Evolutionary conservation across 1,284 basidiomycete genomes (phyloP).

Genomic region (Boletus mariae): DNA sequence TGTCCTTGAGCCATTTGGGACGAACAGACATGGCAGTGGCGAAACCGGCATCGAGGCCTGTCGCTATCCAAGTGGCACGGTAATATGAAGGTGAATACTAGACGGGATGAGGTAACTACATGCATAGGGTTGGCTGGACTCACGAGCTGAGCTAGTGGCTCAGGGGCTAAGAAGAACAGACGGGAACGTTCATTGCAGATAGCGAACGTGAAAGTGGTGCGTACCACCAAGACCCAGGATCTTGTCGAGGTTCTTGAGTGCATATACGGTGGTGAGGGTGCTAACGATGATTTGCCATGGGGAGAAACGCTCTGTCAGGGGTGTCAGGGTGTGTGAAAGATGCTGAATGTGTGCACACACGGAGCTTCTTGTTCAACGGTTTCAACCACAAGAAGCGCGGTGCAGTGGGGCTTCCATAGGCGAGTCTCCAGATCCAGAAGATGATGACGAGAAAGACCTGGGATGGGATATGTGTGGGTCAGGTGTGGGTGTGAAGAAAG

Average conservation of each 20-base stretch:
- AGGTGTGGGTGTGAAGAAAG: neutral
- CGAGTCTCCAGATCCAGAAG: conserved; percentile 86
- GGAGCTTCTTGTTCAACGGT: conserved; percentile 53
- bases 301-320: conserved; percentile 69
- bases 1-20: conserved; percentile 89
- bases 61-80: conserved; percentile 94
- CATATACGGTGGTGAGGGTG: conserved; percentile 83
- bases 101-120: neutral
- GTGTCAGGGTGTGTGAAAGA: neutral
- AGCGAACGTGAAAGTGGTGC: conserved; percentile 28
- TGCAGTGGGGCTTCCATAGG: conserved; percentile 63
- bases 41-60: conserved; percentile 95
- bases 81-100: conserved; percentile 93
- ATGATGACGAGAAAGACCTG: conserved; percentile 84
- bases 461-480: neutral
- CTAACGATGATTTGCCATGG: conserved; percentile 93
- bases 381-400: conserved; percentile 66
- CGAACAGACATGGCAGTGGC: conserved; percentile 91
- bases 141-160: conserved; percentile 86
- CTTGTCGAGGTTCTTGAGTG: conserved; percentile 83
- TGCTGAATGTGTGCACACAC: conserved; percentile 40
- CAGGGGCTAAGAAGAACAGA: conserved; percentile 63
- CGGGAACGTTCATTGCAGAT: neutral
- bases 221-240: conserved; percentile 79
- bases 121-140: conserved; percentile 28